phyloP scores from a whole-genome alignment of 768 basidiomycete genomes.

The Lentinus brumalis region DNA sequence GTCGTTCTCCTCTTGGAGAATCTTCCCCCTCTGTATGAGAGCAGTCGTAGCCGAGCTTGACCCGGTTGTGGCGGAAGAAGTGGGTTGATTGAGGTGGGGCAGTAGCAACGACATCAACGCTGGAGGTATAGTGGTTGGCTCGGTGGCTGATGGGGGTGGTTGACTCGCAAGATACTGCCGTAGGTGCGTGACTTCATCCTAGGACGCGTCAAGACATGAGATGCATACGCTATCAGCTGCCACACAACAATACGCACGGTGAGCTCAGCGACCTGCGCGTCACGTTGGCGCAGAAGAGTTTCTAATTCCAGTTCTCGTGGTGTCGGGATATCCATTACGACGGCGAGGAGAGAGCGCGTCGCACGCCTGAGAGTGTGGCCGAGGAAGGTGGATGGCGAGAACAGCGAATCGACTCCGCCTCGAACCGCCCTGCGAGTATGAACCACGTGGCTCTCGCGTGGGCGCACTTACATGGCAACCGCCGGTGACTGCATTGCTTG shows the following conservation, averaged over 20 bases:
- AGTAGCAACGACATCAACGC: slow-evolving; percentile 67
- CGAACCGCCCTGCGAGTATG: slow-evolving; percentile 17
- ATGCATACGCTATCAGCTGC: slow-evolving; percentile 12
- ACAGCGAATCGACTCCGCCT: slow-evolving; percentile 20
- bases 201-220: slow-evolving; percentile 14
- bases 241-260: slow-evolving; percentile 51
- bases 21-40: slow-evolving; percentile 68
- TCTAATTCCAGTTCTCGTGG: slow-evolving; percentile 83
- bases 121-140: slow-evolving; percentile 70
- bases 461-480: not conserved
- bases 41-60: slow-evolving; percentile 67
- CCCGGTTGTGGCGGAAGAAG: slow-evolving; percentile 29
- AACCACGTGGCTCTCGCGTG: slow-evolving; percentile 22
- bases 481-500: too few species aligned
- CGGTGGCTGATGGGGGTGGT: slow-evolving; percentile 58
- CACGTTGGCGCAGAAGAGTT: slow-evolving; percentile 71
- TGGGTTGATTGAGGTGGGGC: slow-evolving; percentile 59
- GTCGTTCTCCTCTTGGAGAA: slow-evolving; percentile 86
- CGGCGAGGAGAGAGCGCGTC: slow-evolving; percentile 16
- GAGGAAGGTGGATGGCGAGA: slow-evolving; percentile 13
- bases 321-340: slow-evolving; percentile 67
- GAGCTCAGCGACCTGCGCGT: slow-evolving; percentile 70
- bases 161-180: slow-evolving; percentile 66
- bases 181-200: slow-evolving; percentile 77
- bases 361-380: slow-evolving; percentile 18